Conservation (phyloP, 2,329 filamentous ascomycete species). For the Fusarium sp. region DNA sequence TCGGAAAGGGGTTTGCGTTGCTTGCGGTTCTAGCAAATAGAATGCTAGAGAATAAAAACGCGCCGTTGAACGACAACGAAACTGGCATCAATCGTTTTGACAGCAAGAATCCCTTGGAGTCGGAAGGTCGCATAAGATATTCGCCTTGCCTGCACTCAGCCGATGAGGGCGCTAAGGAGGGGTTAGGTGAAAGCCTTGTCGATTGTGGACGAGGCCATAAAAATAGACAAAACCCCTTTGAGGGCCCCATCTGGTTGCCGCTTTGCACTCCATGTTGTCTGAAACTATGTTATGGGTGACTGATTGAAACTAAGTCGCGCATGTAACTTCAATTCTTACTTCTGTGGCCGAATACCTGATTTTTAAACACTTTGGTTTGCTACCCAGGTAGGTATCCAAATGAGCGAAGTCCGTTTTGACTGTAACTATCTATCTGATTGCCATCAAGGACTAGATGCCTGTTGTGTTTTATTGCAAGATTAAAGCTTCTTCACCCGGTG, state of each 20-base stretch:
- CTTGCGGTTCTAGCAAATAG: constrained; percentile 50
- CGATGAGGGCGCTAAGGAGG: constrained; percentile 36
- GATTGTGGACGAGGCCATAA: constrained; percentile 38
- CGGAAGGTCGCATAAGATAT: constrained; percentile 10
- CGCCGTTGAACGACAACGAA: constrained; percentile 49
- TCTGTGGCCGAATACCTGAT: too few species aligned
- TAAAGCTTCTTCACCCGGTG: too few species aligned
- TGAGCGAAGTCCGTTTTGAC: too few species aligned
- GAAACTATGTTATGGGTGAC: not conserved
- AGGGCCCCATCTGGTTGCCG: constrained; percentile 22
- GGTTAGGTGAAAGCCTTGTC: constrained; percentile 30
- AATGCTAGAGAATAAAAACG: constrained; percentile 50
- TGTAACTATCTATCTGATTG: too few species aligned
- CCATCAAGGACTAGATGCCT: too few species aligned
- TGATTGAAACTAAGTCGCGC: not conserved
- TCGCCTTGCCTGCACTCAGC: constrained; percentile 14
- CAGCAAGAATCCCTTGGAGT: constrained; percentile 29
- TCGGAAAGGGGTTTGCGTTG: constrained; percentile 51
- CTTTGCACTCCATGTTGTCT: not conserved
- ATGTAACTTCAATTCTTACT: too few species aligned
- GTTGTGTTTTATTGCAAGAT: too few species aligned
- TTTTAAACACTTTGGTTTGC: too few species aligned
- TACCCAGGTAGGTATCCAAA: too few species aligned
- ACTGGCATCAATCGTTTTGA: constrained; percentile 43
- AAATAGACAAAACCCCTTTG: constrained; percentile 39